Percentiles rank a stretch among this genome's conserved stretches.
phyloP scores from a whole-genome alignment of 345 rosid genomes.

The Nephelium lappaceum region DNA sequence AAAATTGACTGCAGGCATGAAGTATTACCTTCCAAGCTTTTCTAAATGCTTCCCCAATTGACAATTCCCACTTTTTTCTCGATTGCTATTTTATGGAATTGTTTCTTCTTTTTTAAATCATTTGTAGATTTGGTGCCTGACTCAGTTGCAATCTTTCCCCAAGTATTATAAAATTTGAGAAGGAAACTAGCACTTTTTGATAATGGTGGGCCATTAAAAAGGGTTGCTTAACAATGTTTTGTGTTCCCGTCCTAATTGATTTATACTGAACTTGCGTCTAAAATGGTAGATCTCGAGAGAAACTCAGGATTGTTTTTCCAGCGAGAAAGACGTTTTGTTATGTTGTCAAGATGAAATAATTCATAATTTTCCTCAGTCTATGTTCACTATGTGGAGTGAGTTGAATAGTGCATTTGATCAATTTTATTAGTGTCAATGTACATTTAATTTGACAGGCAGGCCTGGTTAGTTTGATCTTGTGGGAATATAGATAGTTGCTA shows the following conservation, averaged over 20 bases:
- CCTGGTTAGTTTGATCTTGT: constrained; percentile 3
- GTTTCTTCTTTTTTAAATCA: neutral
- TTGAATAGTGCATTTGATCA: neutral
- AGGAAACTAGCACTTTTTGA: neutral
- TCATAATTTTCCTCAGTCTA: neutral
- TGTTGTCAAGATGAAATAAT: neutral
- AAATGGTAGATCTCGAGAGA: neutral
- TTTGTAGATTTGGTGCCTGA: neutral
- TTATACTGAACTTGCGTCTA: neutral
- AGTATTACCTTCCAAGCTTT: neutral
- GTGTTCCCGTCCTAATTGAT: neutral
- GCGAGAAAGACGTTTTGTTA: neutral
- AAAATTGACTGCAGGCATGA: neutral
- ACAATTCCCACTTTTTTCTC: neutral
- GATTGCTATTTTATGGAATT: neutral
- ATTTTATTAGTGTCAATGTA: neutral
- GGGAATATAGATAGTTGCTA: constrained; percentile 10
- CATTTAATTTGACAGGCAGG: constrained; percentile 1
- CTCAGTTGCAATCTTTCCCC: neutral
- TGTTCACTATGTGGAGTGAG: neutral
- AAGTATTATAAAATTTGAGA: neutral
- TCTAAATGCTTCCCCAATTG: neutral
- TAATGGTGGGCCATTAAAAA: neutral
- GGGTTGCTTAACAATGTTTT: neutral
- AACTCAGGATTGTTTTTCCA: neutral